Conservation (phyloP, 2,329 filamentous ascomycete species). For the Colletotrichum sp. region DNA sequence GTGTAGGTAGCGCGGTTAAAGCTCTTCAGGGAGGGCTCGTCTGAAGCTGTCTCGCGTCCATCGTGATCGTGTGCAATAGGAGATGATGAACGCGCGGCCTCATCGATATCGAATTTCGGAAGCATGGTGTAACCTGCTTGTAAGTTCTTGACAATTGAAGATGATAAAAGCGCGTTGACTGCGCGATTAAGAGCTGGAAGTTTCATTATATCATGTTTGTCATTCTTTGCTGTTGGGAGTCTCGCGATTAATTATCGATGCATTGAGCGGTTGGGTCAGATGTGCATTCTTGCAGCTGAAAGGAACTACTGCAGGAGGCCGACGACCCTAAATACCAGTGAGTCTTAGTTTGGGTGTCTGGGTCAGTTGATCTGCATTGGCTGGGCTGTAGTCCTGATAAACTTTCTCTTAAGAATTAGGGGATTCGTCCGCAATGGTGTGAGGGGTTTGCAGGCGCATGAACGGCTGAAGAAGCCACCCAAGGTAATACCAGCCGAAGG, state of each 20-base stretch:
- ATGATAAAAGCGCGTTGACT: background rate
- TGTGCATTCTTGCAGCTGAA: background rate
- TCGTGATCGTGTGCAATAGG: background rate
- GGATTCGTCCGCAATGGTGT: background rate
- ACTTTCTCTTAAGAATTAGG: background rate
- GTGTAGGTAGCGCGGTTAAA: constrained; percentile 41
- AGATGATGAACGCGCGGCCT: background rate
- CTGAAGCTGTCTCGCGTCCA: background rate
- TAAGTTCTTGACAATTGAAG: background rate
- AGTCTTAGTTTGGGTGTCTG: background rate
- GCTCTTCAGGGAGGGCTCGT: background rate
- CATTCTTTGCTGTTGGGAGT: background rate
- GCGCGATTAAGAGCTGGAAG: background rate
- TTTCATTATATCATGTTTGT: background rate
- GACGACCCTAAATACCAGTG: background rate
- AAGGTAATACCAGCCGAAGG: background rate
- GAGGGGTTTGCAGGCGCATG: background rate
- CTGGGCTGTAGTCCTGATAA: background rate
- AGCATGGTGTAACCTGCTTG: constrained; percentile 2
- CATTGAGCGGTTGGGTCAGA: background rate
- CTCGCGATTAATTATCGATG: background rate
- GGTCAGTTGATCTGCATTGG: background rate
- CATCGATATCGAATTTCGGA: background rate
- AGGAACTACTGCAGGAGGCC: background rate
- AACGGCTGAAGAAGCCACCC: background rate